Base-by-base conservation (phyloP, 1,139 yeast species). In the Pichia sp. region DNA sequence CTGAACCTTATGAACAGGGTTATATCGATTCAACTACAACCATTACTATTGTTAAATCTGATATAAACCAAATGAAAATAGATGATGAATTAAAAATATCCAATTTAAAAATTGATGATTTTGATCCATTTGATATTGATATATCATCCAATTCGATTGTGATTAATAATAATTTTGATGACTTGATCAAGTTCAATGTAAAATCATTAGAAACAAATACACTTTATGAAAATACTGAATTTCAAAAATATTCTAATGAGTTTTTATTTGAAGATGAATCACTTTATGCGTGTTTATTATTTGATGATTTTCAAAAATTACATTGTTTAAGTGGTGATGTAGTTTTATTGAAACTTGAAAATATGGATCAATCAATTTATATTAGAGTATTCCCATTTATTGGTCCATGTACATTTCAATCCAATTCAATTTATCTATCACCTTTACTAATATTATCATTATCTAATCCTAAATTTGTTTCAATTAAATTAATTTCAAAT, bases 1-100 rank as follows among this genome's bases (percentile, higher is more conserved):
- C 88, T 56, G 94, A 83, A 50, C 94, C 95, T 1, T 69, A 77
- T 1, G 75, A 74, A 33, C 93, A 83, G 56, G 95, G 95, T 1
- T 51, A 59, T n/a, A 59, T 72, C 3, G 59, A 60, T 30, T 49
- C 48, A 2, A 53, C 54, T 8, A 78, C 87, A 0, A 65, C 65
- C 22, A 63, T 82, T n/a, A 70, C 78, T 2, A 61, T 82, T 37
- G 72, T 79, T 15, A 72, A 69, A 47, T n/a, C n/a, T n/a, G n/a
- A n/a, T n/a, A n/a, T n/a, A n/a, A n/a, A n/a, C n/a, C n/a, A n/a
- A n/a, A n/a, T n/a, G n/a, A n/a, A n/a, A n/a, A n/a, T n/a, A n/a
- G n/a, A n/a, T n/a, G n/a, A n/a, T n/a, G n/a, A n/a, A n/a, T n/a
- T n/a, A n/a, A n/a, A n/a, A n/a, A n/a, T n/a, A n/a, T n/a, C n/a